Evolutionary conservation across 1,139 yeast genomes (phyloP).

Genomic region (Suhomyces kunorum): DNA sequence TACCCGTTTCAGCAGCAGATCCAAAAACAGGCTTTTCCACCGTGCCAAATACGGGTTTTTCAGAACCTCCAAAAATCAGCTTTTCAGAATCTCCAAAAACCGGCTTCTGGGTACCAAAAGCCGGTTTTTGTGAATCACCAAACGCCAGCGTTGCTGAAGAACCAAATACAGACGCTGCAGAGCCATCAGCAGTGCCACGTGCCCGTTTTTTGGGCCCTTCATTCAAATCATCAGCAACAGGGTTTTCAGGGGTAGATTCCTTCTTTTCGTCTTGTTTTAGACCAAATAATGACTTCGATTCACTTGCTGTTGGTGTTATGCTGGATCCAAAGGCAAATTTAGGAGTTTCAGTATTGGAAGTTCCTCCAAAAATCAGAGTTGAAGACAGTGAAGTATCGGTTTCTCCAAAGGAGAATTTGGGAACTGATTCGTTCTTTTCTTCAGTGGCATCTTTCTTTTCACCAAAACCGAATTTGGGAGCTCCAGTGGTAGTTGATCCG

Average conservation of each 20-base stretch:
- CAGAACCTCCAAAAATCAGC: slow-evolving; percentile 5
- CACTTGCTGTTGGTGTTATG: neutral
- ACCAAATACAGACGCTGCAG: slow-evolving; percentile 2
- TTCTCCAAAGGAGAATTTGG: neutral
- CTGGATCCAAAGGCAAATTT: neutral
- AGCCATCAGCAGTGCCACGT: neutral
- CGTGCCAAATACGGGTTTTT: slow-evolving; percentile 3
- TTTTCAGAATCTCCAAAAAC: neutral
- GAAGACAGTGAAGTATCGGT: neutral
- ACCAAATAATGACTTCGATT: neutral
- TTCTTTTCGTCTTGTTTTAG: neutral
- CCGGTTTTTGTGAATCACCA: slow-evolving; percentile 2
- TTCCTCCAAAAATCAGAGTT: neutral
- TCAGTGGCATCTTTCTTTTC: neutral
- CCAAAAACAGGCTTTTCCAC: slow-evolving; percentile 8
- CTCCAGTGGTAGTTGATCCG: neutral
- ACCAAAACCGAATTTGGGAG: neutral
- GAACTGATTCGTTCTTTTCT: neutral
- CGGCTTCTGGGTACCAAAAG: slow-evolving; percentile 4
- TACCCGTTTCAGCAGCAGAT: neutral
- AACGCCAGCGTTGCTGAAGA: neutral
- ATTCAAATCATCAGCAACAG: neutral
- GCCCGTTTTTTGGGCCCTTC: slow-evolving; percentile 2
- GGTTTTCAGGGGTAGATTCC: neutral
- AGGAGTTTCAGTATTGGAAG: neutral